phyloP scores from a whole-genome alignment of 179 eudicot species.

The Sideroxylon spinosum region DNA sequence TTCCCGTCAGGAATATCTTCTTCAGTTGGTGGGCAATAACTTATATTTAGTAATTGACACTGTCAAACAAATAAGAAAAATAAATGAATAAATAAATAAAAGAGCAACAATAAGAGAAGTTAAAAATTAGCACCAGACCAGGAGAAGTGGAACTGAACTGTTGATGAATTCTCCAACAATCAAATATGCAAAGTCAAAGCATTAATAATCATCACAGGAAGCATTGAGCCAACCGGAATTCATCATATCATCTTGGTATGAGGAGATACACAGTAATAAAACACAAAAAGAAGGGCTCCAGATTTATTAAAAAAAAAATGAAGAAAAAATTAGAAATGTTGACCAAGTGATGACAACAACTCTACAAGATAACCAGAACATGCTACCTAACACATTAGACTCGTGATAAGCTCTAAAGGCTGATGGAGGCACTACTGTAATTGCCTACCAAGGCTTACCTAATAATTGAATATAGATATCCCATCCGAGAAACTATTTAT shows the following conservation, averaged over 20 bases:
- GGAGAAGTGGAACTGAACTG: background rate
- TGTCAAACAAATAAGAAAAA: conserved; percentile 26
- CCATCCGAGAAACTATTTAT: too few relatives aligned
- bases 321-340: too few relatives aligned
- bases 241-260: background rate
- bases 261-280: background rate
- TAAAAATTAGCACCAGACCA: background rate
- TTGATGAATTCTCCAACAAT: background rate
- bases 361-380: background rate
- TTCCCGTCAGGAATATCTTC: conserved; percentile 56
- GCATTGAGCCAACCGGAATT: background rate
- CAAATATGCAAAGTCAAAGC: background rate
- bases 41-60: conserved; percentile 87
- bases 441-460: too few relatives aligned
- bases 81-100: background rate
- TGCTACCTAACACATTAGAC: background rate
- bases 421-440: background rate
- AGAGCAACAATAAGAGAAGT: background rate
- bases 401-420: background rate
- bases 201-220: background rate
- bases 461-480: too few relatives aligned
- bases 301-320: too few relatives aligned
- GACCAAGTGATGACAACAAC: background rate
- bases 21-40: conserved; percentile 81
- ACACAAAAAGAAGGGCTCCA: background rate